These are phyloP conservation scores for Penicillium simplicissimum DNA, from an alignment of 495 filamentous ascomycete genomes.

Conservation along the genomic window DNA sequence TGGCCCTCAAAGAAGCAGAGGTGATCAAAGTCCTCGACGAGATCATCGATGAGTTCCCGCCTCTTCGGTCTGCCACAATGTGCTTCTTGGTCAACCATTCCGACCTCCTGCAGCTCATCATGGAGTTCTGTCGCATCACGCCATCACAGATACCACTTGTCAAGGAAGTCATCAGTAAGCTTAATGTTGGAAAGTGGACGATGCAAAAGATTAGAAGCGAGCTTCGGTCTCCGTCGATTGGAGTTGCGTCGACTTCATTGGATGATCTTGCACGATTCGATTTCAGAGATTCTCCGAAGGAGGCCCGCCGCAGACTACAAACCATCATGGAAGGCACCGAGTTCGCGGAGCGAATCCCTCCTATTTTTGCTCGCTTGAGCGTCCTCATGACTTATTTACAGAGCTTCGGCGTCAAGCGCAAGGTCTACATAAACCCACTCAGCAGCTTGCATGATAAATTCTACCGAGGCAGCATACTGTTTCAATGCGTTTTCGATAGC, in stretches of 20 bases:
- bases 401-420: constrained; percentile 69
- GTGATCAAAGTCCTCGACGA: constrained; percentile 94
- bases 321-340: constrained; percentile 71
- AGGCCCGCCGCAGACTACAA: constrained; percentile 71
- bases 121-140: constrained; percentile 84
- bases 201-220: constrained; percentile 87
- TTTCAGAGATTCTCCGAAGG: constrained; percentile 77
- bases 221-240: constrained; percentile 74
- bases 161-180: constrained; percentile 82
- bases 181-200: constrained; percentile 79
- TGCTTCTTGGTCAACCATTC: constrained; percentile 94
- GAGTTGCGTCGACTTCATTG: constrained; percentile 83
- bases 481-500: constrained; percentile 87
- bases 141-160: constrained; percentile 63
- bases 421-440: constrained; percentile 82
- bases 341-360: constrained; percentile 62
- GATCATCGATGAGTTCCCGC: constrained; percentile 79
- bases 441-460: constrained; percentile 91
- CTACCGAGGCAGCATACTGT: constrained; percentile 83
- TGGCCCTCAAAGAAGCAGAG: constrained; percentile 92
- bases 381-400: constrained; percentile 74
- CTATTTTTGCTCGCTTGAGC: constrained; percentile 76
- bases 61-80: constrained; percentile 66
- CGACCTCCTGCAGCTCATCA: constrained; percentile 75
- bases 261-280: constrained; percentile 91